Percentiles rank a stretch among this genome's conserved stretches.
These are phyloP conservation scores for Dipteronia sinensis DNA, from an alignment of 345 rosid genomes.

Conservation along the genomic window DNA sequence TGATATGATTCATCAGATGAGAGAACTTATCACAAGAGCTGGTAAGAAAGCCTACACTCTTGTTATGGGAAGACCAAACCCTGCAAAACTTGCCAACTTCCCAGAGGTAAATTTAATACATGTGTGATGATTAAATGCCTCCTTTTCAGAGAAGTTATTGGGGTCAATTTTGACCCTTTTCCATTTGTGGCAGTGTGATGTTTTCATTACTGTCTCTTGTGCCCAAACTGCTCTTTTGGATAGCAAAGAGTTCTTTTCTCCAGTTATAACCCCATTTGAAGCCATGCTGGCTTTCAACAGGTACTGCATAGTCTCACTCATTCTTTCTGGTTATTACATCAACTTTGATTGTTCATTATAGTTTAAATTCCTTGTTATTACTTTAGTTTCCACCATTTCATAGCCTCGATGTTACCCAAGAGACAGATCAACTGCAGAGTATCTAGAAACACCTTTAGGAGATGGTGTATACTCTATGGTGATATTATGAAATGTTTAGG, in stretches of 20 bases:
- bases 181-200: slow-evolving; percentile 63
- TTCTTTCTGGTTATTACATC: not conserved
- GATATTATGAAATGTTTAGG: not conserved
- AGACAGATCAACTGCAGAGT: not conserved
- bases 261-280: slow-evolving; percentile 92
- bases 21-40: slow-evolving; percentile 62
- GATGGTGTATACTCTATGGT: not conserved
- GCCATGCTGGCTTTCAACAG: slow-evolving; percentile 88
- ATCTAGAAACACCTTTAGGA: not conserved
- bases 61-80: slow-evolving; percentile 94
- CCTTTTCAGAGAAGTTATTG: slow-evolving; percentile 12
- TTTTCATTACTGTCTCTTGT: slow-evolving; percentile 82
- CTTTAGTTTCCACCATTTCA: not conserved
- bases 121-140: not conserved
- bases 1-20: slow-evolving; percentile 84
- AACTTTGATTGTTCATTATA: not conserved
- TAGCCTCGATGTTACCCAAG: not conserved
- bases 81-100: slow-evolving; percentile 94
- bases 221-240: slow-evolving; percentile 92
- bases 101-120: slow-evolving; percentile 61
- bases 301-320: slow-evolving; percentile 32
- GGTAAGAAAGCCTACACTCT: slow-evolving; percentile 88
- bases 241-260: slow-evolving; percentile 89
- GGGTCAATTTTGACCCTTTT: slow-evolving; percentile 15
- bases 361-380: not conserved